Base-by-base conservation (phyloP, 192 early-diverging fungal species). In the Glomus cerebriforme region DNA sequence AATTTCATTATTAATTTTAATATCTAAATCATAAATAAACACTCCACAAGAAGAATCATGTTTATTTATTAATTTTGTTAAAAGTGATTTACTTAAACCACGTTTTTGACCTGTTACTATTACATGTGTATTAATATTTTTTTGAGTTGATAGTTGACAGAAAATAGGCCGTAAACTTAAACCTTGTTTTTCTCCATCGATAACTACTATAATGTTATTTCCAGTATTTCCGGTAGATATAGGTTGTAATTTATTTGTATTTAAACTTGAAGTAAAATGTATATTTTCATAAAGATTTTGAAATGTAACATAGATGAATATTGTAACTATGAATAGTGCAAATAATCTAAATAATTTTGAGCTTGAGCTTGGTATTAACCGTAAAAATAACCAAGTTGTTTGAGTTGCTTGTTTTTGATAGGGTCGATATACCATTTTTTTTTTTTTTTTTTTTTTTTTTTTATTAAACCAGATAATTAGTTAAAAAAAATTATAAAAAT, bases 111-210 rank as follows among this genome's bases (percentile, higher is more conserved):
- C 76, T 1, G 64, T 66, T 8, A 54, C 39, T 29, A 78, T 32
- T 6, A 78, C 64, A 31, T 78, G 60, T 7, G 37, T 59, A 24
- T 7, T 9, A 37, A 34, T 9, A 3, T 63, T 34, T 7, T 34
- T 22, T 1, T 10, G 7, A 17, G 43, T 31, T 64, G 63, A 32
- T 5, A 78, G 13, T 47, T 78, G 24, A 66, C 76, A 78, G n/a
- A 67, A 49, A 31, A 68, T 22, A 19, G 76, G 64, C 15, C 54
- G 63, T 32, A 78, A 35, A 45, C 2, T 8, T 26, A 47, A 67
- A 22, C 39, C 63, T 78, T 78, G 76, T 34, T 67, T 63, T n/a
- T 34, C 59, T 2, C 63, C 76, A 26, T 66, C 63, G 49, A 78
- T 15, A 19, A 75, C 13, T 6, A 75, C 5, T 60, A 75, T 7